A percentile compares a stretch with the other conserved stretches of the same genome.
phyloP scores from a whole-genome alignment of 2,329 filamentous ascomycete species.

The Catunica adiposa region DNA sequence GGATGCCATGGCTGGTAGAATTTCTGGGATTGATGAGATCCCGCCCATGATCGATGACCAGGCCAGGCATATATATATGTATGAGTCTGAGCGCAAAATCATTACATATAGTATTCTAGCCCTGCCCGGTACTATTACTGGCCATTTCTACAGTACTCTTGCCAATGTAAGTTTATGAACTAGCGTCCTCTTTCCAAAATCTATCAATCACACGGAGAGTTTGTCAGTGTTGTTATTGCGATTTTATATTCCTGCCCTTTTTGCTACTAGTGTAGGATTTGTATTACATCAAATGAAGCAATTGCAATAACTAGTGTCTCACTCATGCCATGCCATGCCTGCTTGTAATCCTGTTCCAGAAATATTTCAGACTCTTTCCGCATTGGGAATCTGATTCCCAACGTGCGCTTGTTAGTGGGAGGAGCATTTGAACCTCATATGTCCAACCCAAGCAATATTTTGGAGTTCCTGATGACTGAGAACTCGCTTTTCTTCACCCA shows the following conservation, averaged over 20 bases:
- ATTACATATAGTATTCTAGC: background rate
- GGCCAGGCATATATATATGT: background rate
- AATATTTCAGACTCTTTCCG: background rate
- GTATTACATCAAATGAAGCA: background rate
- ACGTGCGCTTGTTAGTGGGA: too few relatives aligned
- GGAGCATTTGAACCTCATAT: too few relatives aligned
- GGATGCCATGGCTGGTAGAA: background rate
- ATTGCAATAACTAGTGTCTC: background rate
- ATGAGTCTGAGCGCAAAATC: background rate
- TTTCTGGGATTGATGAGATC: background rate
- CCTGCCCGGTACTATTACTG: background rate
- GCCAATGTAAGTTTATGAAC: constrained; percentile 4
- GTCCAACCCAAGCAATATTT: background rate
- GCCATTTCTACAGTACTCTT: constrained; percentile 1
- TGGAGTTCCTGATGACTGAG: background rate
- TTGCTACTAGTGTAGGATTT: background rate
- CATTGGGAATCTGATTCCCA: background rate
- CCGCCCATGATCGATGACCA: background rate
- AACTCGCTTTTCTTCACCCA: too few relatives aligned
- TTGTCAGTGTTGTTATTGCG: background rate
- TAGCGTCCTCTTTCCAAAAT: background rate
- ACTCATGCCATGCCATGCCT: background rate
- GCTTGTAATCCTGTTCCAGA: background rate
- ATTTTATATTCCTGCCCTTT: background rate
- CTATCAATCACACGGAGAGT: background rate